Base-by-base conservation (phyloP, 345 rosid genomes). In the Salix koriyanagi region DNA sequence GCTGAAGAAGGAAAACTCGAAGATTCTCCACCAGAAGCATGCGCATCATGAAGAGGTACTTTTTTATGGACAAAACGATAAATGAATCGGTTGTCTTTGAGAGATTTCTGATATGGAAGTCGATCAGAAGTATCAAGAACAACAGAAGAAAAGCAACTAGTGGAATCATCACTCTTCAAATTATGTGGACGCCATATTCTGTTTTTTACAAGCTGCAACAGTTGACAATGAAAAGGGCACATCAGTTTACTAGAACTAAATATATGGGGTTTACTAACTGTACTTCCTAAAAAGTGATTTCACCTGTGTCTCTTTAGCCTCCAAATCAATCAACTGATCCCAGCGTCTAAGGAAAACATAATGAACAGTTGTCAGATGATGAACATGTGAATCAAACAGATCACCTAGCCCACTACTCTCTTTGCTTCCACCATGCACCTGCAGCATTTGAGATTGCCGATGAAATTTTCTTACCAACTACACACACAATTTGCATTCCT, bases 281-380 rank as follows among this genome's bases (percentile, higher is more conserved):
- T 11, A 16, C 13, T 3, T 44, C 16, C 4, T 44, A 4, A 44
- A 13, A n/a, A 66, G 28, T 34, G 19, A 21, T 25, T 72, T 82
- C 77, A 92, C 99, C 94, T 90, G 90, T 82, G 87, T 87, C 83
- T 90, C 98, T 84, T 88, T 90, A 83, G 94, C 96, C 87, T 96
- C 99, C 84, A 96, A 86, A 81, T 93, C 97, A 67, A 93, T 89
- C 82, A 93, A 83, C 73, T 87, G 80, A 86, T 88, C 89, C 99
- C 99, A 96, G 73, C 83, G 91, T 79, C 82, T 84, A 36, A 96
- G 90, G 79, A 96, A 93, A 70, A 64, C 71, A 72, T 72, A 76
- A 82, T 96, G 98, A 75, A 83, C 84, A 79, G 83, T 25, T 73
- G 92, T 90, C 75, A 96, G 88, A 87, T 93, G 97, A 69, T 85